These are phyloP conservation scores for Ceriops zippeliana DNA, from an alignment of 345 rosid genomes.

Conservation along the genomic window DNA sequence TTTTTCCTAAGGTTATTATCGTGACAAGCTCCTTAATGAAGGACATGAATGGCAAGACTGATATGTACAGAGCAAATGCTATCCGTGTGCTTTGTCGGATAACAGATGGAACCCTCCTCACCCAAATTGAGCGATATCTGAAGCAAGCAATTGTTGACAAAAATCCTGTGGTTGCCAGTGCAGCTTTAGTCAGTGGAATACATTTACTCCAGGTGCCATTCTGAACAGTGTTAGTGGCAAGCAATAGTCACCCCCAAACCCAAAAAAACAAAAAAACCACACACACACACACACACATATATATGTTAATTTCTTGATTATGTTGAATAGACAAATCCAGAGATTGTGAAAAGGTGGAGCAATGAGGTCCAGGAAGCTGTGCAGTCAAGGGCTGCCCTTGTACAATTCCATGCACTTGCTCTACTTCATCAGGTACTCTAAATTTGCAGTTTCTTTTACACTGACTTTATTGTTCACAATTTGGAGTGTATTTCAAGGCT, in stretches of 20 bases:
- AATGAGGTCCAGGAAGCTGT: conserved; percentile 99
- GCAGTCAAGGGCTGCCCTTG: conserved; percentile 94
- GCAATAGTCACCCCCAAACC: no score
- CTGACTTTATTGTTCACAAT: not conserved
- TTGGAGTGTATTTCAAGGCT: not conserved
- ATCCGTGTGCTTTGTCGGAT: conserved; percentile 96
- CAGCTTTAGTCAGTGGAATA: conserved; percentile 96
- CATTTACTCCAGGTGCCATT: conserved; percentile 80
- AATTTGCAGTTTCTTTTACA: conserved; percentile 3
- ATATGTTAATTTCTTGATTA: not conserved
- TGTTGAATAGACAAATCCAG: conserved; percentile 24
- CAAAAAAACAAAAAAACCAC: not conserved
- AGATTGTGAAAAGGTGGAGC: conserved; percentile 95
- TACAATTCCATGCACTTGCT: conserved; percentile 93
- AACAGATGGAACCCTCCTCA: conserved; percentile 85
- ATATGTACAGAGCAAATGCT: conserved; percentile 97
- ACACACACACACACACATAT: no score
- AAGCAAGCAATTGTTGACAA: conserved; percentile 99
- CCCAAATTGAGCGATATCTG: conserved; percentile 91
- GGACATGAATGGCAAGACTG: conserved; percentile 98
- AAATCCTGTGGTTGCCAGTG: conserved; percentile 98
- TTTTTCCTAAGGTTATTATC: conserved; percentile 64
- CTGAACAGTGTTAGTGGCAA: not conserved
- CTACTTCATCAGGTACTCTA: conserved; percentile 76
- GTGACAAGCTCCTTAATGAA: conserved; percentile 98